Conservation (phyloP, 2,329 filamentous ascomycete genomes). For the Alternaria consortialis region DNA sequence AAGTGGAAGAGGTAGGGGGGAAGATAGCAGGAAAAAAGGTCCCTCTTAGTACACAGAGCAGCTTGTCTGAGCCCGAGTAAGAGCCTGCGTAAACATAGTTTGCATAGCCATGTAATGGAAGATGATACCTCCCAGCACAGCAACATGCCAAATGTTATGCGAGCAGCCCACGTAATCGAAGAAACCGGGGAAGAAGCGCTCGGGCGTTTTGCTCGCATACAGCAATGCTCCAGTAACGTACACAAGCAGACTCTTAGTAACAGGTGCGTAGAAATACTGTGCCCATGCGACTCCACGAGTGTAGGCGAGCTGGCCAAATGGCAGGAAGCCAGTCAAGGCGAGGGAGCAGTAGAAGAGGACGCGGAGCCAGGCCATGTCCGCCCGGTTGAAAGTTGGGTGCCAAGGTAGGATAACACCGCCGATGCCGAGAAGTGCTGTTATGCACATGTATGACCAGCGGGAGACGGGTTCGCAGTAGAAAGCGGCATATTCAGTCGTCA, state of each 20-base stretch:
- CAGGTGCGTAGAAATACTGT: constrained; percentile 87
- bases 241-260: constrained; percentile 84
- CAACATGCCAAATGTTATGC: constrained; percentile 97
- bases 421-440: constrained; percentile 82
- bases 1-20: background rate
- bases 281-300: constrained; percentile 83
- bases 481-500: constrained; percentile 97
- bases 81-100: constrained; percentile 77
- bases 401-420: constrained; percentile 92
- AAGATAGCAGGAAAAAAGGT: background rate
- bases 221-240: constrained; percentile 86
- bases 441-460: constrained; percentile 83
- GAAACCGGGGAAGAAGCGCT: constrained; percentile 89
- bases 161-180: constrained; percentile 96
- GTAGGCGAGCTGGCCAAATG: constrained; percentile 81
- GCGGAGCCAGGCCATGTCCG: constrained; percentile 91
- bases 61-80: constrained; percentile 46
- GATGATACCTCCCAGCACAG: constrained; percentile 92
- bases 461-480: constrained; percentile 96
- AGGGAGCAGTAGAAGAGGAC: constrained; percentile 92
- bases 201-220: constrained; percentile 91
- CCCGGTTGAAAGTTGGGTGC: constrained; percentile 93
- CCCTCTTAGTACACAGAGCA: constrained; percentile 43
- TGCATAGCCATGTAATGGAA: constrained; percentile 98
- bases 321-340: constrained; percentile 86